These are phyloP conservation scores for Luffa aegyptiaca DNA, from an alignment of 306 rosid genomes.

Conservation along the genomic window DNA sequence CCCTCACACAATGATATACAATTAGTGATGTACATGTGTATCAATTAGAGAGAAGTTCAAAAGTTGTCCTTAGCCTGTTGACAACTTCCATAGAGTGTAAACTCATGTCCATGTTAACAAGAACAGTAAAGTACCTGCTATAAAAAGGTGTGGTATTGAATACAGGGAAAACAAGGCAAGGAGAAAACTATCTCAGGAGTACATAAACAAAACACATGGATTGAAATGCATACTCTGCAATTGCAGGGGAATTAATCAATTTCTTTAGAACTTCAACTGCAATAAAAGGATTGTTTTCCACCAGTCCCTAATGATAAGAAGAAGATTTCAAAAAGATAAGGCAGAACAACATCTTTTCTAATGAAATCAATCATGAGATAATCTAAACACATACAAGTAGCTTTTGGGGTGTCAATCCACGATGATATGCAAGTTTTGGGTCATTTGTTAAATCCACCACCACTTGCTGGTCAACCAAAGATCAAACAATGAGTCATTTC, in stretches of 20 bases:
- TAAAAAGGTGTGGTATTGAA: conserved; percentile 24
- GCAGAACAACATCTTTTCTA: background rate
- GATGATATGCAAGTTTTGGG: conserved; percentile 91
- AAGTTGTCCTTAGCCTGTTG: conserved; percentile 93
- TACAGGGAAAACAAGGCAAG: background rate
- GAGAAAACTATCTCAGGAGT: background rate
- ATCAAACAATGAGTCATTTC: conserved; percentile 18
- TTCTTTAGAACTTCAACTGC: conserved; percentile 94
- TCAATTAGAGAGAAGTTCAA: conserved; percentile 90
- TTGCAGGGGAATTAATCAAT: conserved; percentile 82
- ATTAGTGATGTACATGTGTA: conserved; percentile 89
- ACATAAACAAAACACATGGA: background rate
- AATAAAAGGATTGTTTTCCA: conserved; percentile 87
- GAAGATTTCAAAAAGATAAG: conserved; percentile 5
- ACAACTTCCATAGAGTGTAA: conserved; percentile 99
- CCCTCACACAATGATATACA: conserved; percentile 96
- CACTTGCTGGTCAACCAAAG: conserved; percentile 59
- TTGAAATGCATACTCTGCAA: conserved; percentile 55
- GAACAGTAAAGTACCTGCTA: conserved; percentile 91
- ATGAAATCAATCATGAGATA: conserved; percentile 9
- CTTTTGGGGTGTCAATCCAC: conserved; percentile 88
- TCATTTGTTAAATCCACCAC: conserved; percentile 62
- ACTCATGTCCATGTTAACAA: conserved; percentile 99
- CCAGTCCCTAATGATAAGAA: conserved; percentile 63
- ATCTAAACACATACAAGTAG: conserved; percentile 56